Evolutionary conservation across 306 rosid species (phyloP), one percentile per base, ranked within the genome.

Genomic region (apple (Malus domestica)): DNA sequence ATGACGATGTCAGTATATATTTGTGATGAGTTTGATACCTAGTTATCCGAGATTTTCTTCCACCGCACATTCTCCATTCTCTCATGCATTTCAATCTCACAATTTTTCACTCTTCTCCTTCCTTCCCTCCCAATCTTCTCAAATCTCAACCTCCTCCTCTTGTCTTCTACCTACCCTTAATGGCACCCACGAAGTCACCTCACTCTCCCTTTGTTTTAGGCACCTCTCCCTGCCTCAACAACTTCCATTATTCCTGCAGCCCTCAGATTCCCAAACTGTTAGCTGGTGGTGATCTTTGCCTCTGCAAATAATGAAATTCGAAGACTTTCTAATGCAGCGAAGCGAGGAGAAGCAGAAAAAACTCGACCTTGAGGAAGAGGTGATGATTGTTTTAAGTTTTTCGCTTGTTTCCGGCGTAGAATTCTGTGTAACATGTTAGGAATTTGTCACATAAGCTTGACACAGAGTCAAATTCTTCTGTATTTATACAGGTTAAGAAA

Each of bases 301-400:
- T 78, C 22, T 10, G 11, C 30, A 15, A 49, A 82, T 51, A 44
- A 92, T 95, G 98, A 95, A 95, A 87, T 92, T 95, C 62, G 91
- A 92, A 74, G 91, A 92, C 74, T 80, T 92, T 68, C 96, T 90
- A 54, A 83, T 84, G 88, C 84, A 89, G 70, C 79, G 82, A 85
- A 80, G 86, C 57, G 89, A 80, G 57, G 84, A 88, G 52, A 75
- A 85, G 22, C 89, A 86, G 59, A 89, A 66, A 52, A 85, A 78
- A 80, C 86, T 83, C 49, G 81, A 84, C 62, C 97, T 95, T 67
- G 88, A 90, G 86, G 79, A 85, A 19, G 88, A 90, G 93, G 98
- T 90, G 44, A 74, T 27, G 67, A 33, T 29, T 7, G 7, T 49
- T 49, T 15, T 15, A 6, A 30, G 22, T 29, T 63, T 38, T 9